Evolutionary conservation across 1,139 yeast genomes (phyloP).

Genomic region (Hansenula lynferdii): DNA sequence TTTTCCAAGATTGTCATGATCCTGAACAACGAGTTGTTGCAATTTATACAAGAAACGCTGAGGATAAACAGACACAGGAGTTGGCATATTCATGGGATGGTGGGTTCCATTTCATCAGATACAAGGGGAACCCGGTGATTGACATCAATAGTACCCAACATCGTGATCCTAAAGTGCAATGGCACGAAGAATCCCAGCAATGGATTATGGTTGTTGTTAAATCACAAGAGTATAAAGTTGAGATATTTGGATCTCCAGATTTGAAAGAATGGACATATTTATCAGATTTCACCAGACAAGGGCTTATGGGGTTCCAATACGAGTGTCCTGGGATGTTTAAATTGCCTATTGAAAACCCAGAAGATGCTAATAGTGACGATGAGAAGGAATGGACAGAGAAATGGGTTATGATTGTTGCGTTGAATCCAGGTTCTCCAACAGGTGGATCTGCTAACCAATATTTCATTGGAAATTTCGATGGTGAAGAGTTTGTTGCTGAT

Average conservation of each 20-base stretch:
- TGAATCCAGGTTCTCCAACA: conserved; percentile 34
- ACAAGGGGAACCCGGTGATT: conserved; percentile 29
- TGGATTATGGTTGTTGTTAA: conserved; percentile 34
- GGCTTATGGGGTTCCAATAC: conserved; percentile 32
- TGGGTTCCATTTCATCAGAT: conserved; percentile 29
- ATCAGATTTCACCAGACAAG: conserved; percentile 28
- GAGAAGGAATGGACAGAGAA: no score
- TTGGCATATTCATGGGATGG: conserved; percentile 32
- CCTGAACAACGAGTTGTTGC: conserved; percentile 31
- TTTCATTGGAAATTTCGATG: conserved; percentile 36
- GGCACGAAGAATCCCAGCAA: conserved; percentile 28
- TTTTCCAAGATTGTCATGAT: conserved; percentile 24
- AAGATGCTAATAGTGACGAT: conserved; percentile 3
- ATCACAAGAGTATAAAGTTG: conserved; percentile 29
- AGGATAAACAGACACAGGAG: conserved; percentile 26
- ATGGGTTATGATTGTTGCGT: conserved; percentile 32
- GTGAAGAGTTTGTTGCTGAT: conserved; percentile 27
- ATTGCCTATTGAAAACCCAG: conserved; percentile 22
- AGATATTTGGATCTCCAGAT: conserved; percentile 28
- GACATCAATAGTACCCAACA: conserved; percentile 27
- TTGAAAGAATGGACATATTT: conserved; percentile 27
- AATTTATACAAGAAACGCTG: conserved; percentile 27
- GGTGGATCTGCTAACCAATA: conserved; percentile 35
- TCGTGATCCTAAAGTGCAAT: conserved; percentile 37
- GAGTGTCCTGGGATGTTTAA: conserved; percentile 33